phyloP scores from a whole-genome alignment of 148 eudicot genomes.

The Rhododendron molle region DNA sequence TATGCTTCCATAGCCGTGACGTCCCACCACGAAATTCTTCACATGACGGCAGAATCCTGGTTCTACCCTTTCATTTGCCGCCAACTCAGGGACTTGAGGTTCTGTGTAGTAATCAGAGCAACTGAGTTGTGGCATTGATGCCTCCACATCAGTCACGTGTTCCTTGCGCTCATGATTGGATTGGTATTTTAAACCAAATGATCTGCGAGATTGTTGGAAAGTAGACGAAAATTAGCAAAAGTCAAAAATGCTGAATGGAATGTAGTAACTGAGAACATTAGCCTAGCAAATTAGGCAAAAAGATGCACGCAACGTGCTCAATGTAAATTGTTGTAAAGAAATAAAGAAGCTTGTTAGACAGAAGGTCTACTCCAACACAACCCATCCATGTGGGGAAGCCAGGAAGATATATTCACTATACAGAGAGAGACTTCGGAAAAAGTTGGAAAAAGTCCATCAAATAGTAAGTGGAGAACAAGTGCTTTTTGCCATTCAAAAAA shows the following conservation, averaged over 20 bases:
- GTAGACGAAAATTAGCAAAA: neutral
- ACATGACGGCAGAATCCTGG: neutral
- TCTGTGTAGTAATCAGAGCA: neutral
- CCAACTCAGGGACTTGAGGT: slow-evolving; percentile 1
- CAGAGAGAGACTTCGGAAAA: neutral
- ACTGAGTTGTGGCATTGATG: slow-evolving; percentile 1
- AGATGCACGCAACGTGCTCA: neutral
- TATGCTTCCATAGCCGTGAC: neutral
- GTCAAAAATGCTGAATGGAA: neutral
- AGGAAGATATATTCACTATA: neutral
- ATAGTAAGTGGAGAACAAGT: neutral
- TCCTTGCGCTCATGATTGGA: neutral
- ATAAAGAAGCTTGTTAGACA: neutral
- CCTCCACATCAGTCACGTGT: neutral
- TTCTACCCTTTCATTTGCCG: neutral
- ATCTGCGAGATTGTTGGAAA: neutral
- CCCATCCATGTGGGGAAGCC: neutral
- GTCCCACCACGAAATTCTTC: neutral
- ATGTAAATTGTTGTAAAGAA: neutral
- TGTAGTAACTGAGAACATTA: neutral
- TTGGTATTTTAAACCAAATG: neutral
- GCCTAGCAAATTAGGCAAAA: neutral
- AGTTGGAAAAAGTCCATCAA: neutral
- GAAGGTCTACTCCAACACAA: neutral
- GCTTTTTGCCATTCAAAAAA: neutral